Conservation (phyloP, 2,329 filamentous ascomycete genomes). For the Falciphora oryzae region DNA sequence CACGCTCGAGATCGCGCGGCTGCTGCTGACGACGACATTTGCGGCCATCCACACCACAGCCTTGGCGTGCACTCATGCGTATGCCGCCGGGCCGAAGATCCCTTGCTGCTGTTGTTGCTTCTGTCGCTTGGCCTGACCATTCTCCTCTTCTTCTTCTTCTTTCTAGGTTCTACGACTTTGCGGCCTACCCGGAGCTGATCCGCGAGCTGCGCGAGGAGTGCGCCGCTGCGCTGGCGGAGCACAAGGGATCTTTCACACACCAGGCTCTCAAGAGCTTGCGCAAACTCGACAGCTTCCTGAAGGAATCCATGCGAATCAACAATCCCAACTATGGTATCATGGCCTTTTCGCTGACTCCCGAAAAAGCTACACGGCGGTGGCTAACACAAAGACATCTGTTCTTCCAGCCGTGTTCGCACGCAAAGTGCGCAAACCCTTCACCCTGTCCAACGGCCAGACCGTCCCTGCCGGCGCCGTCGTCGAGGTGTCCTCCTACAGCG, state of each 20-base stretch:
- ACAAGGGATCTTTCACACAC: constrained; percentile 11
- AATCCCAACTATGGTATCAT: neutral
- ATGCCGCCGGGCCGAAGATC: neutral
- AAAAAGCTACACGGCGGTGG: no score
- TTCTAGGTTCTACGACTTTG: constrained; percentile 36
- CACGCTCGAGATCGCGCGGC: constrained; percentile 4
- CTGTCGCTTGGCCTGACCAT: neutral
- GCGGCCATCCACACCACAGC: constrained; percentile 47
- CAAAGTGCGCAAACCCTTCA: constrained; percentile 37
- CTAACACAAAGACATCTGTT: neutral
- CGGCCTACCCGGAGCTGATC: constrained; percentile 42
- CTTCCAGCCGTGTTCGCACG: constrained; percentile 15
- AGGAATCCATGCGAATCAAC: constrained; percentile 23
- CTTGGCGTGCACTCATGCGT: constrained; percentile 23
- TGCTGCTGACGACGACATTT: constrained; percentile 38
- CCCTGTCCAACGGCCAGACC: constrained; percentile 35
- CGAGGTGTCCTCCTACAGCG: constrained; percentile 1
- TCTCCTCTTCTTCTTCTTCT: neutral
- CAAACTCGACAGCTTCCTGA: constrained; percentile 35
- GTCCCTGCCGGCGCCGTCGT: constrained; percentile 30
- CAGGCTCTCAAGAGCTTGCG: constrained; percentile 33
- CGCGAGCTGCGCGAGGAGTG: constrained; percentile 47
- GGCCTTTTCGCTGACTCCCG: neutral
- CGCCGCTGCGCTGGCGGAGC: constrained; percentile 27
- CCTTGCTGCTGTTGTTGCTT: neutral